These are phyloP conservation scores for Ceratocystis variospora DNA, from an alignment of 2,329 filamentous ascomycete species.

Conservation along the genomic window DNA sequence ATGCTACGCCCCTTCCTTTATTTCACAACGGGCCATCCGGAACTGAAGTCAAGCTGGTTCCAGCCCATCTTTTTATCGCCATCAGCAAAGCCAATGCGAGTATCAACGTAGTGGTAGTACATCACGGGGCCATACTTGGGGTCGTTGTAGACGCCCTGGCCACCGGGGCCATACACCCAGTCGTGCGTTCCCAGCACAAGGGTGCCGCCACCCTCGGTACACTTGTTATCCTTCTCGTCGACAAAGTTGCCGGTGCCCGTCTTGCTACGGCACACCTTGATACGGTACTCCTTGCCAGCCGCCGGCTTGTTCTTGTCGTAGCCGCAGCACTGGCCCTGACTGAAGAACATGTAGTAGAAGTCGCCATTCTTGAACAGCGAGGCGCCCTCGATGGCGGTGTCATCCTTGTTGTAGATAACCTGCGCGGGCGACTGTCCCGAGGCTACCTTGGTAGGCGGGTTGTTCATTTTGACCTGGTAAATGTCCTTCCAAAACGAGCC, in stretches of 20 bases:
- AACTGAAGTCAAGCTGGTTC: slow-evolving; percentile 36
- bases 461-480: slow-evolving; percentile 42
- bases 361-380: slow-evolving; percentile 41
- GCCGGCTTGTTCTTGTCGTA: slow-evolving; percentile 40
- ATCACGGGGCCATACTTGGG: slow-evolving; percentile 31
- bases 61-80: slow-evolving; percentile 38
- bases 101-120: slow-evolving; percentile 30
- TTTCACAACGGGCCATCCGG: slow-evolving; percentile 34
- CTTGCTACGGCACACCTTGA: slow-evolving; percentile 48
- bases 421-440: slow-evolving; percentile 26
- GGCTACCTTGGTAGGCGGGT: slow-evolving; percentile 24
- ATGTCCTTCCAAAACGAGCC: slow-evolving; percentile 57
- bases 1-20: slow-evolving; percentile 2
- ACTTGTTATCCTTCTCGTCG: slow-evolving; percentile 40
- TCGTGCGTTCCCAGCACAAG: slow-evolving; percentile 46
- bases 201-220: slow-evolving; percentile 47
- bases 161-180: slow-evolving; percentile 50
- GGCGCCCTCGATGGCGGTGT: slow-evolving; percentile 42
- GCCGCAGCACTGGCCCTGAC: slow-evolving; percentile 47
- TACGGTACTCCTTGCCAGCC: slow-evolving; percentile 48
- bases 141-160: slow-evolving; percentile 35
- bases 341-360: slow-evolving; percentile 54
- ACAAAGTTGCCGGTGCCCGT: slow-evolving; percentile 41
- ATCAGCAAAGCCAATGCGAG: slow-evolving; percentile 24
- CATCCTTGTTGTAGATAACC: slow-evolving; percentile 39